phyloP scores from a whole-genome alignment of 2,329 filamentous ascomycete species.

The Stemphylium lycopersici region DNA sequence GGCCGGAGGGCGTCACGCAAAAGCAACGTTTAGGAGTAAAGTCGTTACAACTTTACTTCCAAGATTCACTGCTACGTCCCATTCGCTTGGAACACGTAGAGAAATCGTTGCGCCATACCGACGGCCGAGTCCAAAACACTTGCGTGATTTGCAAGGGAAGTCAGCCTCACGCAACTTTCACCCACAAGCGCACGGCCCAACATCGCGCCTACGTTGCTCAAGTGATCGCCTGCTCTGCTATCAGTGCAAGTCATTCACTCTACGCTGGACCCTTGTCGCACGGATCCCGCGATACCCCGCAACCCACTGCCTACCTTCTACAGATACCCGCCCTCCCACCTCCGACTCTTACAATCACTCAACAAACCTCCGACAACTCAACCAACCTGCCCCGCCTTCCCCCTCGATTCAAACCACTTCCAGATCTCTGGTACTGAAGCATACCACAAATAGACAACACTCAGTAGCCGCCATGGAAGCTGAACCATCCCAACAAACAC shows the following conservation, averaged over 20 bases:
- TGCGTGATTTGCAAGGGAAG: not conserved
- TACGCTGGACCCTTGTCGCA: conserved; percentile 1
- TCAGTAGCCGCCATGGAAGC: conserved; percentile 22
- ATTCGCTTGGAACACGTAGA: conserved; percentile 27
- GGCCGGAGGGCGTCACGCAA: not conserved
- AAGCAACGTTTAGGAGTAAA: conserved; percentile 2
- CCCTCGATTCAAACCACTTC: not conserved
- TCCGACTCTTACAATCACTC: not conserved
- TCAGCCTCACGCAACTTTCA: not conserved
- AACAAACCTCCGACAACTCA: not conserved
- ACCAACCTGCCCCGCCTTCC: not conserved
- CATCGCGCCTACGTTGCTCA: conserved; percentile 7
- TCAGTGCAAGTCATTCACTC: conserved; percentile 7
- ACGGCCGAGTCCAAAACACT: not conserved
- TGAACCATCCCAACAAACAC: conserved; percentile 53
- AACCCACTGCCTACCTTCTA: not conserved
- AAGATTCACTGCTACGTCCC: conserved; percentile 17
- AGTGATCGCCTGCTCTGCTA: conserved; percentile 6
- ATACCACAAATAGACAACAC: not conserved
- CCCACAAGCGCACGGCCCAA: conserved; percentile 7
- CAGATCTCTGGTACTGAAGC: not conserved
- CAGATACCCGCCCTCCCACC: not conserved
- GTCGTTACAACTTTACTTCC: not conserved
- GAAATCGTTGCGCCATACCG: not conserved
- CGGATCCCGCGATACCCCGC: conserved; percentile 2